These are phyloP conservation scores for Geosmithia putterillii DNA, from an alignment of 2,329 filamentous ascomycete genomes.

Conservation along the genomic window DNA sequence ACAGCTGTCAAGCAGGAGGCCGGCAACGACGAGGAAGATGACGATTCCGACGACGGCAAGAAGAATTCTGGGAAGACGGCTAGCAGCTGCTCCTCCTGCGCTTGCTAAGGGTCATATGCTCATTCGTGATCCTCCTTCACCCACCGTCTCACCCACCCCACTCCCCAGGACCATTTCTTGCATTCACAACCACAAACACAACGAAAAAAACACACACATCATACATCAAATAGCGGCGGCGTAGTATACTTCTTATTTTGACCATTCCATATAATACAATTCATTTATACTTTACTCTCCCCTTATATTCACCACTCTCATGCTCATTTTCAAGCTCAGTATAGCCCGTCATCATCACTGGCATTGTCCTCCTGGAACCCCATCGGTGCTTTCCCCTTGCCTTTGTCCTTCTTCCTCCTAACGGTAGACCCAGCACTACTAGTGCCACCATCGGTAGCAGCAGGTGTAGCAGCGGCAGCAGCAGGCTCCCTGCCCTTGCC, in stretches of 20 bases:
- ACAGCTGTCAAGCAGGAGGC: slow-evolving; percentile 9
- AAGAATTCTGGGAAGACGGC: slow-evolving; percentile 5
- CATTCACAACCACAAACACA: not conserved
- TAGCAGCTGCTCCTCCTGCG: not conserved
- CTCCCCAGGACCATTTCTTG: not conserved
- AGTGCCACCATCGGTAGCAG: no score
- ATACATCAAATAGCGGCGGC: not conserved
- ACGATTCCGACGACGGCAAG: slow-evolving; percentile 2
- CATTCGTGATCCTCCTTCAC: not conserved
- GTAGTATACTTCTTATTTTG: not conserved
- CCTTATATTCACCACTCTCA: not conserved
- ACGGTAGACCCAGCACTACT: no score
- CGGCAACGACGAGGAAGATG: slow-evolving; percentile 13
- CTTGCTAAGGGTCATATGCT: not conserved
- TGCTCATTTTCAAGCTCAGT: slow-evolving; percentile 24
- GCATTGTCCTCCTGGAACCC: slow-evolving; percentile 40
- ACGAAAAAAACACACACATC: not conserved
- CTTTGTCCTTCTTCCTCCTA: slow-evolving; percentile 24
- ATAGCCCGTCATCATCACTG: slow-evolving; percentile 45
- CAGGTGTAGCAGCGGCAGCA: no score
- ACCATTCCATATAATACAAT: not conserved
- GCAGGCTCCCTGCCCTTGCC: no score
- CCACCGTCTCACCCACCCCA: no score
- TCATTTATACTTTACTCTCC: not conserved
- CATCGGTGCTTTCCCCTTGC: slow-evolving; percentile 43